Conservation (phyloP, 2,329 filamentous ascomycete species). For the Hirsutella rhossiliensis region DNA sequence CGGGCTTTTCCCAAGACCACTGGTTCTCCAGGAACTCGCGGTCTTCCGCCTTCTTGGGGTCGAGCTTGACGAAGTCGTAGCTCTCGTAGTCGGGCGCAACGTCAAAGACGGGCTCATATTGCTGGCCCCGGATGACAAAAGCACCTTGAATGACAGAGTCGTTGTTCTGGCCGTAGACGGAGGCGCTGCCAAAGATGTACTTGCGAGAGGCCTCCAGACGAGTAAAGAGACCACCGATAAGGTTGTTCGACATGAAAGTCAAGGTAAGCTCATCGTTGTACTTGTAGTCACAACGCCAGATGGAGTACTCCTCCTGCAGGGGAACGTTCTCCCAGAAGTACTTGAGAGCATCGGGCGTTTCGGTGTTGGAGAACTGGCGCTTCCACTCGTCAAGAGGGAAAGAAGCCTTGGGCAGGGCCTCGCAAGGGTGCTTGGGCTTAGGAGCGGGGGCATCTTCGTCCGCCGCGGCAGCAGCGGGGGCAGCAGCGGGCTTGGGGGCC, state of each 20-base stretch:
- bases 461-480: conserved; percentile 21
- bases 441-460: conserved; percentile 42
- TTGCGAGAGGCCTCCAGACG: conserved; percentile 97
- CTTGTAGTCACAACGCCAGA: conserved; percentile 95
- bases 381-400: conserved; percentile 95
- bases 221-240: conserved; percentile 95
- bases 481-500: conserved; percentile 47
- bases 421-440: conserved; percentile 95
- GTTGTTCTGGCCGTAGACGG: conserved; percentile 82
- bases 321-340: conserved; percentile 98
- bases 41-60: conserved; percentile 76
- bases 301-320: conserved; percentile 84
- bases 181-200: conserved; percentile 86
- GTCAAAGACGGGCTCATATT: conserved; percentile 76
- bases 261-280: conserved; percentile 97
- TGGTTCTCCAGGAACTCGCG: conserved; percentile 71
- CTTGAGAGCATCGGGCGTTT: conserved; percentile 73
- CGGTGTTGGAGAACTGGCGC: conserved; percentile 95
- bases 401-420: conserved; percentile 66
- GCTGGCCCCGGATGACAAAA: conserved; percentile 89
- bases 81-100: conserved; percentile 96
- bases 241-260: conserved; percentile 98
- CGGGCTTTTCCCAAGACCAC: conserved; percentile 87
- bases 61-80: conserved; percentile 94
- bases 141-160: conserved; percentile 86